Percentiles rank a stretch among this genome's conserved stretches.
Conservation (phyloP, 345 rosid genomes). For the Gossypium sturtianum region DNA sequence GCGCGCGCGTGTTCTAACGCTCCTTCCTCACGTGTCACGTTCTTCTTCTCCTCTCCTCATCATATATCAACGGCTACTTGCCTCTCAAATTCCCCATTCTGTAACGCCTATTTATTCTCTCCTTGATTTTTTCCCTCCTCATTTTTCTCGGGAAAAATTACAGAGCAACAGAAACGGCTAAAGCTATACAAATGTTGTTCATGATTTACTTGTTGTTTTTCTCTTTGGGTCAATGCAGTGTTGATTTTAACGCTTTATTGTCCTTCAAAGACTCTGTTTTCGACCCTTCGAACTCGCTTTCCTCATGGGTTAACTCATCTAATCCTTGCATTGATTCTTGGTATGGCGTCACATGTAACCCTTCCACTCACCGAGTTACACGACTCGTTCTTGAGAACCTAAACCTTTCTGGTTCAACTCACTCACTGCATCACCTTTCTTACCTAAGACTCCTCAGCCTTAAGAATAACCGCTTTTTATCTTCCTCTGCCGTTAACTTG, state of each 20-base stretch:
- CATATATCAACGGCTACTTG: constrained; percentile 8
- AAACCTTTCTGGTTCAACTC: constrained; percentile 9
- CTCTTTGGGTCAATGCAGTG: constrained; percentile 4
- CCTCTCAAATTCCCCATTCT: not conserved
- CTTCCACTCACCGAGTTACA: constrained; percentile 3
- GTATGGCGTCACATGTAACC: constrained; percentile 10
- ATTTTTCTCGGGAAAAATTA: not conserved
- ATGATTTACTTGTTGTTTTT: not conserved
- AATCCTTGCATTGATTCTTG: constrained; percentile 8
- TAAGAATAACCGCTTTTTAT: constrained; percentile 4
- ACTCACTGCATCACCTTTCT: not conserved
- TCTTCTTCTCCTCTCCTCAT: not conserved
- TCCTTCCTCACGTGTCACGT: constrained; percentile 2
- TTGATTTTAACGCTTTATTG: not conserved
- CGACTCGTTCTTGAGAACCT: constrained; percentile 13
- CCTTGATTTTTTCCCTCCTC: not conserved
- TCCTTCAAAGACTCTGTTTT: constrained; percentile 9
- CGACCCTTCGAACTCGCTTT: constrained; percentile 9
- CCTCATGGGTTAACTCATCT: constrained; percentile 9
- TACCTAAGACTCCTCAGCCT: constrained; percentile 7
- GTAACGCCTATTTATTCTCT: not conserved
- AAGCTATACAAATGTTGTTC: not conserved
- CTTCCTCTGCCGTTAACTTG: constrained; percentile 3
- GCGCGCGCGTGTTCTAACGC: not conserved
- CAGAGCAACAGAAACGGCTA: not conserved